These are phyloP conservation scores for Monosporascus sp. DNA, from an alignment of 2,329 filamentous ascomycete species.

Conservation along the genomic window DNA sequence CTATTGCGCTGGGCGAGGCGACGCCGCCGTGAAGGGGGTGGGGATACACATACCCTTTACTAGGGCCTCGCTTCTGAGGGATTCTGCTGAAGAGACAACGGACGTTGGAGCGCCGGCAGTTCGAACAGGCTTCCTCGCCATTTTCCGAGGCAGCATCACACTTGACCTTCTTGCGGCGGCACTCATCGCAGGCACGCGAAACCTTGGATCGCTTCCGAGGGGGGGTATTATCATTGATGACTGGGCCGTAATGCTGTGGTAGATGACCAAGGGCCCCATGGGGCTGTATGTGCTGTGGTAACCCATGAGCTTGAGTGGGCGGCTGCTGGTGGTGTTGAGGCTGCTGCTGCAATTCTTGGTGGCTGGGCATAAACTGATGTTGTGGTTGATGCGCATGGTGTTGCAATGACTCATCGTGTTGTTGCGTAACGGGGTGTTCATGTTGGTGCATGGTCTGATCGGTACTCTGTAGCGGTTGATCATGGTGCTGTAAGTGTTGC, in stretches of 20 bases:
- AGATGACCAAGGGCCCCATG: slow-evolving; percentile 20
- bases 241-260: slow-evolving; percentile 33
- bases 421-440: slow-evolving; percentile 2
- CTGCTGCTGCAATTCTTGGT: slow-evolving; percentile 10
- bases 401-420: not conserved
- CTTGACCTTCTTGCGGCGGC: slow-evolving; percentile 82
- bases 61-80: slow-evolving; percentile 82
- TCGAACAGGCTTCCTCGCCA: slow-evolving; percentile 70
- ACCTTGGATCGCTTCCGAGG: slow-evolving; percentile 79
- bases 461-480: slow-evolving; percentile 5
- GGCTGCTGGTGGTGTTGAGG: slow-evolving; percentile 25
- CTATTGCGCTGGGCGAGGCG: not conserved
- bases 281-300: slow-evolving; percentile 27
- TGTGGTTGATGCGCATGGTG: slow-evolving; percentile 6
- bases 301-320: slow-evolving; percentile 10
- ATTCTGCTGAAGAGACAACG: slow-evolving; percentile 80
- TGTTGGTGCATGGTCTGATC: slow-evolving; percentile 3
- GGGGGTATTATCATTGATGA: slow-evolving; percentile 52
- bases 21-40: too few species aligned
- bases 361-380: slow-evolving; percentile 3
- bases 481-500: slow-evolving; percentile 10
- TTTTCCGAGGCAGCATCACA: slow-evolving; percentile 77
- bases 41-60: slow-evolving; percentile 55
- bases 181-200: slow-evolving; percentile 84
- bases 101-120: slow-evolving; percentile 72